Base-by-base conservation (phyloP, 805 yeast genomes). In the Saccharomycopsis sp. region DNA sequence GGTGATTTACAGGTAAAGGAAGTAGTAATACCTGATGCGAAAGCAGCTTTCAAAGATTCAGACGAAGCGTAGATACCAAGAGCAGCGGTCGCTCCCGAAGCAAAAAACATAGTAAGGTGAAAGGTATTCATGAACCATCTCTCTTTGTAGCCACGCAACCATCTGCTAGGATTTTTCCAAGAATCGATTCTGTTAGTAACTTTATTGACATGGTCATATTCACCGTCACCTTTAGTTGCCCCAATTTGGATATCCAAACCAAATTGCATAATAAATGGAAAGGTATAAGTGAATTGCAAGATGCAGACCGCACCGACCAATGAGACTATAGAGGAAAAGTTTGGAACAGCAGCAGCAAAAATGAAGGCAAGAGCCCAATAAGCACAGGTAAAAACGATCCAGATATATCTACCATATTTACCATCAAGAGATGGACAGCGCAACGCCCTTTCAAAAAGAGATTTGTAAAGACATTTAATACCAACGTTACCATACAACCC, bases 401-500 rank as follows among this genome's bases (percentile, higher is more conserved):
- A 68, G 34, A 61, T 51, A 35, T 58, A 19, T 34, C 63, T 56
- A 27, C 74, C 74, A 33, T 44, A 41, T 37, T 52, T 55, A 26
- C 68, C 55, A 33, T 59, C 56, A 35, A 67, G 57, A 20, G 49
- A 47, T 19, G 72, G 68, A 33, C 57, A 54, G 11, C 54, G 51
- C 45, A 65, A 53, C 14, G 64, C 49, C 7, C 60, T 43, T 20
- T 63, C 61, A 27, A 67, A 47, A 44, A 67, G 58, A 11, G 67
- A 63, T 48, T 64, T 65, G 60, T 70, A 71, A 21, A 64, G 44
- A n/a, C 67, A 68, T 57, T 71, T 71, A 47, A 68, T 56, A 32
- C 73, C 73, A 38, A 71, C 62, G 54, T 71, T 71, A 22, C 72
- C 73, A 51, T 68, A 71, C 45, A 71, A 60, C 13, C 65, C 65